Percentiles rank a stretch among this genome's conserved stretches.
These are phyloP conservation scores for Acanthochlamys bracteata DNA, from an alignment of 106 monocot genomes.

Conservation along the genomic window DNA sequence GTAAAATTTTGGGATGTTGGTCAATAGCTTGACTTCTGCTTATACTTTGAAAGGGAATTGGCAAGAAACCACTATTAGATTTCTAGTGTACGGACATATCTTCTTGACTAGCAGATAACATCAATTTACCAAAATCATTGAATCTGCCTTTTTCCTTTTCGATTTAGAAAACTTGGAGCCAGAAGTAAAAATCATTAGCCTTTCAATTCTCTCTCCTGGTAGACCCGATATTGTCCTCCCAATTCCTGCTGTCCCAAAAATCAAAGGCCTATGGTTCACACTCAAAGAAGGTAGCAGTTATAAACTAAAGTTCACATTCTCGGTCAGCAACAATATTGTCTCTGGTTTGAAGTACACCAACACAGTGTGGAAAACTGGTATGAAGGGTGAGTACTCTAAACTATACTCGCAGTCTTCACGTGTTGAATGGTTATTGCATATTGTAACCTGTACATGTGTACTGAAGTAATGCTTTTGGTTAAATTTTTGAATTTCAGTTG, in stretches of 20 bases:
- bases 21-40: too few species aligned
- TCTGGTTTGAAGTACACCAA: slow-evolving; percentile 74
- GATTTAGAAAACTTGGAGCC: slow-evolving; percentile 67
- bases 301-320: slow-evolving; percentile 79
- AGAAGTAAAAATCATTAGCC: slow-evolving; percentile 69
- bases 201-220: slow-evolving; percentile 74
- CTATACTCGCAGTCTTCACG: neutral
- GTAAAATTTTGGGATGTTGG: too few species aligned
- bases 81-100: too few species aligned
- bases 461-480: neutral
- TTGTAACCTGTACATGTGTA: too few species aligned
- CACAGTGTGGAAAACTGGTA: slow-evolving; percentile 89
- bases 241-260: slow-evolving; percentile 42
- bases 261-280: slow-evolving; percentile 78
- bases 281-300: slow-evolving; percentile 84
- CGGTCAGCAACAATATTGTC: slow-evolving; percentile 76
- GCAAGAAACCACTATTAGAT: too few species aligned
- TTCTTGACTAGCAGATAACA: neutral
- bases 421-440: neutral
- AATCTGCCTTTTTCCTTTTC: neutral
- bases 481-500: slow-evolving; percentile 42
- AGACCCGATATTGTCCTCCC: slow-evolving; percentile 63
- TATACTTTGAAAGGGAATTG: too few species aligned
- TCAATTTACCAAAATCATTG: neutral
- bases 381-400: slow-evolving; percentile 40